Percentiles rank a stretch among this genome's conserved stretches.
These are phyloP conservation scores for Rehmannia glutinosa DNA, from an alignment of 257 asterid species.

Conservation along the genomic window DNA sequence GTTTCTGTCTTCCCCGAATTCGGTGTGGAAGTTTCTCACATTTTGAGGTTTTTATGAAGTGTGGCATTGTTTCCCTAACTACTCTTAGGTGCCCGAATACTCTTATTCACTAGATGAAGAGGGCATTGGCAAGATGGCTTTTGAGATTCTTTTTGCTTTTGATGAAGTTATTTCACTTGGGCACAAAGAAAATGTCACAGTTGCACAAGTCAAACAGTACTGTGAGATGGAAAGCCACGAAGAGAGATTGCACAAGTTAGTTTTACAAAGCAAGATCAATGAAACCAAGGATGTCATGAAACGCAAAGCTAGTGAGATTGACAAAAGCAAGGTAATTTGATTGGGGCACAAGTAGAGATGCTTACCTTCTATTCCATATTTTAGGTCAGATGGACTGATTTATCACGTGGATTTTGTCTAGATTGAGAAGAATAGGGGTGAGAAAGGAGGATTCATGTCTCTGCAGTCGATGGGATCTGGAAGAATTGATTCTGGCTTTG, in stretches of 20 bases:
- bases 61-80: slow-evolving; percentile 39
- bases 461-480: slow-evolving; percentile 77
- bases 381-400: slow-evolving; percentile 10
- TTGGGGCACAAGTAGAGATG: slow-evolving; percentile 2
- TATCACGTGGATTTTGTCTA: slow-evolving; percentile 18
- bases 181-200: slow-evolving; percentile 89
- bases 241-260: slow-evolving; percentile 85
- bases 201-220: slow-evolving; percentile 91
- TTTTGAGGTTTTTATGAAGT: neutral
- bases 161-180: slow-evolving; percentile 93
- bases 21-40: neutral
- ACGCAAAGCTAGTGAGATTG: slow-evolving; percentile 93
- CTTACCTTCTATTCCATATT: slow-evolving; percentile 9
- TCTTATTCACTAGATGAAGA: slow-evolving; percentile 88
- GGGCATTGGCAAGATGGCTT: slow-evolving; percentile 77
- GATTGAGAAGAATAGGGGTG: slow-evolving; percentile 80
- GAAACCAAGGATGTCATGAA: slow-evolving; percentile 88
- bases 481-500: slow-evolving; percentile 67
- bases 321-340: slow-evolving; percentile 80
- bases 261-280: slow-evolving; percentile 77
- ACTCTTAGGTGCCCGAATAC: slow-evolving; percentile 81
- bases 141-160: slow-evolving; percentile 87
- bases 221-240: slow-evolving; percentile 98
- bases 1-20: neutral
- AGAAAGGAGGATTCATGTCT: slow-evolving; percentile 65